These are phyloP conservation scores for Catharanthus roseus DNA, from an alignment of 257 asterid genomes.

Conservation along the genomic window DNA sequence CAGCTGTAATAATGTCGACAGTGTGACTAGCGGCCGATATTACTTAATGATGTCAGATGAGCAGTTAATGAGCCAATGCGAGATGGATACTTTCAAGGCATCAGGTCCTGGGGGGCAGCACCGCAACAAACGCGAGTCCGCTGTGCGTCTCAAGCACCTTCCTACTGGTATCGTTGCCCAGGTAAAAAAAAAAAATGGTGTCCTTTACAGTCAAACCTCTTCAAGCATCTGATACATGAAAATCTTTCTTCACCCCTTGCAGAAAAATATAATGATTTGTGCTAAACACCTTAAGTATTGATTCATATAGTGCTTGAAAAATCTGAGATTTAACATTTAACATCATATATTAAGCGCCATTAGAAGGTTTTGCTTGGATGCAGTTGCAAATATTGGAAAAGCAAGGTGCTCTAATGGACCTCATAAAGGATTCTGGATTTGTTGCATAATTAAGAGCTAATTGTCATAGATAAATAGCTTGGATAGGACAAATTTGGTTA, in stretches of 20 bases:
- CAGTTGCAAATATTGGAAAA: neutral
- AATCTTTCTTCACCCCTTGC: neutral
- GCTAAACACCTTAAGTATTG: neutral
- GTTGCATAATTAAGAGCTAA: neutral
- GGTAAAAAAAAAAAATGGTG: constrained; percentile 29
- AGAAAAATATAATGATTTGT: neutral
- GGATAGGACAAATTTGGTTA: neutral
- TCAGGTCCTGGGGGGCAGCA: constrained; percentile 99
- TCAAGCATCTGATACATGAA: neutral
- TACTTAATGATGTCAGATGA: constrained; percentile 71
- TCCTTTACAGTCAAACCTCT: neutral
- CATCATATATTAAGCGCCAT: neutral
- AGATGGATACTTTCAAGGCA: constrained; percentile 72
- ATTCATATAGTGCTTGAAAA: neutral
- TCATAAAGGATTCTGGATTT: neutral
- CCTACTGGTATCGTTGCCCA: constrained; percentile 86
- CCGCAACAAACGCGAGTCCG: constrained; percentile 96
- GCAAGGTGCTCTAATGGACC: neutral
- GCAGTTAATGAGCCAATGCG: constrained; percentile 78
- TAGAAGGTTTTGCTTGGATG: neutral
- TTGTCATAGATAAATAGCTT: neutral
- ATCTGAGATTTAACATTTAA: neutral
- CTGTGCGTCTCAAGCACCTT: constrained; percentile 92
- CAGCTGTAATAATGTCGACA: constrained; percentile 19
- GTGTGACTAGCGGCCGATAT: constrained; percentile 38